phyloP scores from a whole-genome alignment of 2,329 filamentous ascomycete species.

The Microthyrium microscopicum region DNA sequence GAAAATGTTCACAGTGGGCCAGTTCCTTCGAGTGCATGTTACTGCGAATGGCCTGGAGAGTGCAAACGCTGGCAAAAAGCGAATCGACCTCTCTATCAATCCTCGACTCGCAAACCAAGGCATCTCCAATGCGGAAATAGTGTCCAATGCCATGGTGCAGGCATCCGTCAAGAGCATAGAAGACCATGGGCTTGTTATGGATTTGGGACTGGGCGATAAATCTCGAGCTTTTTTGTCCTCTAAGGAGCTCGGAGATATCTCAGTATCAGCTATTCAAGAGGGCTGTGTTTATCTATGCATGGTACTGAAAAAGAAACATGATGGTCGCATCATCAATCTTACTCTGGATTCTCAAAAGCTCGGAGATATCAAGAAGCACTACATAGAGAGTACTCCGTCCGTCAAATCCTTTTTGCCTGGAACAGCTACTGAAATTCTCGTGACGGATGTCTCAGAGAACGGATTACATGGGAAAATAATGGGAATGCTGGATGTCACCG shows the following conservation, averaged over 20 bases:
- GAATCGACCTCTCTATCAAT: constrained; percentile 74
- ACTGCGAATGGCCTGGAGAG: constrained; percentile 56
- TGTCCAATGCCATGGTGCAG: constrained; percentile 64
- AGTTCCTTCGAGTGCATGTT: constrained; percentile 77
- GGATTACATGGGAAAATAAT: constrained; percentile 85
- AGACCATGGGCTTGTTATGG: constrained; percentile 90
- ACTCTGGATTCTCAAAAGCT: constrained; percentile 56
- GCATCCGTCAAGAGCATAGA: constrained; percentile 83
- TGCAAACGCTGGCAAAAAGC: constrained; percentile 52
- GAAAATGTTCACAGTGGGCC: constrained; percentile 61
- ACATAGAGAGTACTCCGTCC: constrained; percentile 60
- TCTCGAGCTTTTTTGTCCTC: constrained; percentile 69
- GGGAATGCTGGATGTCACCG: constrained; percentile 78
- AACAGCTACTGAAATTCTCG: constrained; percentile 69
- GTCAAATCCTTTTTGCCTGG: constrained; percentile 85
- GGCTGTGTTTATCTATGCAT: constrained; percentile 75
- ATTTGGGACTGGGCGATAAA: constrained; percentile 54
- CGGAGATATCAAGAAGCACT: constrained; percentile 49
- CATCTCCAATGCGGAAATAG: constrained; percentile 54
- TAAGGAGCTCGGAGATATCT: constrained; percentile 57
- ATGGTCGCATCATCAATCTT: constrained; percentile 74
- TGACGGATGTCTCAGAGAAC: constrained; percentile 55
- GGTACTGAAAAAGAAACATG: constrained; percentile 56
- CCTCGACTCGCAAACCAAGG: constrained; percentile 65
- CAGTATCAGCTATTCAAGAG: constrained; percentile 55